Base-by-base conservation (phyloP, 352 stramenopile genomes). In the Phytophthora cactorum region DNA sequence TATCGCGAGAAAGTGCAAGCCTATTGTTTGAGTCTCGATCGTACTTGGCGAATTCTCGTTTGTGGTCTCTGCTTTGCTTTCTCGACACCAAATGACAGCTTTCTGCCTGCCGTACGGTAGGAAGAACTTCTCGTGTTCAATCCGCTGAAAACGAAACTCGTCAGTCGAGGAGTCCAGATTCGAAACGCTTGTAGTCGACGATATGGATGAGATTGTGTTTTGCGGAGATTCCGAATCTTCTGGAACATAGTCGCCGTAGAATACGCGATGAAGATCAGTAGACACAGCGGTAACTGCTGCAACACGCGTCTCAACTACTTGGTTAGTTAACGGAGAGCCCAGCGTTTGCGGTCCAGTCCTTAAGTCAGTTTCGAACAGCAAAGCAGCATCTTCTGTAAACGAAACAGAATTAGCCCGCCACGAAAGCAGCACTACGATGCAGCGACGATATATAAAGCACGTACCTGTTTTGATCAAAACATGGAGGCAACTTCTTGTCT, bases 391-490 rank as follows among this genome's bases (percentile, higher is more conserved):
- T 58, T 53, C 60, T 62, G 32, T 17, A 47, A 51, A 68, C 17
- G 22, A 44, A 45, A 50, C 11, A 58, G 44, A 41, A 15, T 68
- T 68, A 61, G 41, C 49, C 34, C 22, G 12, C 44, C n/a, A n/a
- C n/a, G n/a, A n/a, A n/a, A n/a, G n/a, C n/a, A n/a, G n/a, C 47
- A 66, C 25, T 49, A 53, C 25, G 15, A 55, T 49, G 34, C 43
- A 68, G 4, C 22, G 9, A 50, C 43, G n/a, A 52, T n/a, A 57
- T n/a, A 50, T 28, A 56, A 54, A 38, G 14, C 49, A 52, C 60
- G 28, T 50, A 68, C 60, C 28, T 57, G 31, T 47, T 44, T 68
- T 28, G 44, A 68, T 62, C 8, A 68, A 39, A 46, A 49, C 50
- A 53, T 62, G 52, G n/a, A 68, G 36, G 10, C 52, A 68, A 62